Percentiles rank a stretch among this genome's conserved stretches.
Conservation (phyloP, 2,329 filamentous ascomycete genomes). For the Penicillium sp. region DNA sequence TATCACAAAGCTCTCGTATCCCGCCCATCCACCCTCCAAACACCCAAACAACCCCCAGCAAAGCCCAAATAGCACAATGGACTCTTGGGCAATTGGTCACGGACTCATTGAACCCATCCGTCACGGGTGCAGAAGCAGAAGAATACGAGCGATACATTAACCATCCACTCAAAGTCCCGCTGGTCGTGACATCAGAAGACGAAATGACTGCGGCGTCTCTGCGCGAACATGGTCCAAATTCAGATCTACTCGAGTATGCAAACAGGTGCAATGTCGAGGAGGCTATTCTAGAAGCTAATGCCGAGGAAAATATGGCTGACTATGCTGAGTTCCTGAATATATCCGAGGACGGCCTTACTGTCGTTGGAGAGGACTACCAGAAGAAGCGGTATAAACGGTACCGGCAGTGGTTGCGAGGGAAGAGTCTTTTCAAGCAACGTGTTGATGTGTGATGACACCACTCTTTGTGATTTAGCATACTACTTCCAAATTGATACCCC, state of each 20-base stretch:
- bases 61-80: conserved; percentile 77
- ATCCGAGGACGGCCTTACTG: conserved; percentile 81
- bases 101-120: conserved; percentile 82
- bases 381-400: conserved; percentile 99
- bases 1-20: conserved; percentile 26
- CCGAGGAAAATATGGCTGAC: conserved; percentile 70
- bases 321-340: conserved; percentile 79
- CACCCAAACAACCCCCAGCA: conserved; percentile 72
- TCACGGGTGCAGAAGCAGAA: conserved; percentile 74
- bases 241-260: conserved; percentile 81
- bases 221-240: conserved; percentile 46
- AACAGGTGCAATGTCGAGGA: conserved; percentile 69
- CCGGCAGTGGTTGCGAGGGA: conserved; percentile 89
- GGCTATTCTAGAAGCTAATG: conserved; percentile 43
- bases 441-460: conserved; percentile 46
- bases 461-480: background rate
- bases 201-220: conserved; percentile 40
- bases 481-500: conserved; percentile 26
- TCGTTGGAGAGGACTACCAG: conserved; percentile 79
- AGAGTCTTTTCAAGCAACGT: conserved; percentile 93
- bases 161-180: conserved; percentile 84
- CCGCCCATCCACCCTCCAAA: conserved; percentile 34
- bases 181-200: conserved; percentile 57
- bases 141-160: conserved; percentile 89
- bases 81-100: conserved; percentile 84